phyloP scores from a whole-genome alignment of 1,284 basidiomycete species.

The Austroboletus novae-zelandiae region DNA sequence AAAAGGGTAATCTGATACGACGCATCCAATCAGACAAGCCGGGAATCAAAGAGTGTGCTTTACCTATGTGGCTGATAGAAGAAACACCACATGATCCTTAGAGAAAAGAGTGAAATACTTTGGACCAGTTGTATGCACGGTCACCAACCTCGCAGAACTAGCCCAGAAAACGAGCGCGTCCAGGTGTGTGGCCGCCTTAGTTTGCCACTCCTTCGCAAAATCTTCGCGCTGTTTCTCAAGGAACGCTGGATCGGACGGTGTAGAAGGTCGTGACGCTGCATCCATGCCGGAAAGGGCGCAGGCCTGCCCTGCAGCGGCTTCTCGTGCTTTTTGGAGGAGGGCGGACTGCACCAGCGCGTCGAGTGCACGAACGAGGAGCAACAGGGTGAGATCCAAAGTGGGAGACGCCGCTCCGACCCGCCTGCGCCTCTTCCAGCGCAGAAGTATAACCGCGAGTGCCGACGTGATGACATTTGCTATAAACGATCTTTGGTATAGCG shows the following conservation, averaged over 20 bases:
- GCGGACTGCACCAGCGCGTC: constrained; percentile 54
- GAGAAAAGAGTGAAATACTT: constrained; percentile 3
- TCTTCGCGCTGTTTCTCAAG: constrained; percentile 5
- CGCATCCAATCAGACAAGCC: constrained; percentile 4
- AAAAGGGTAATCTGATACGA: constrained; percentile 55
- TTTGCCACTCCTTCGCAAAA: constrained; percentile 15
- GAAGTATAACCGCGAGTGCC: constrained; percentile 51
- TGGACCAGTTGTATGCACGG: not conserved
- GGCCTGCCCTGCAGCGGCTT: constrained; percentile 1
- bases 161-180: constrained; percentile 74
- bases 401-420: constrained; percentile 38
- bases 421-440: constrained; percentile 40
- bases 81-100: constrained; percentile 83
- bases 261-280: not conserved
- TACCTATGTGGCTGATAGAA: constrained; percentile 72
- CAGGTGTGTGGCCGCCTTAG: constrained; percentile 39
- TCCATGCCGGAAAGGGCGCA: not conserved
- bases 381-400: constrained; percentile 65
- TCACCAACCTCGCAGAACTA: constrained; percentile 63
- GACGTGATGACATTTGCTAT: constrained; percentile 57
- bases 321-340: constrained; percentile 7
- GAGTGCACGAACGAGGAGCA: constrained; percentile 67
- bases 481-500: constrained; percentile 49
- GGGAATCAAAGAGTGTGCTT: not conserved
- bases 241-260: constrained; percentile 1